phyloP scores from a whole-genome alignment of 139 green algal genomes.

The Axilococcus clingmanii region DNA sequence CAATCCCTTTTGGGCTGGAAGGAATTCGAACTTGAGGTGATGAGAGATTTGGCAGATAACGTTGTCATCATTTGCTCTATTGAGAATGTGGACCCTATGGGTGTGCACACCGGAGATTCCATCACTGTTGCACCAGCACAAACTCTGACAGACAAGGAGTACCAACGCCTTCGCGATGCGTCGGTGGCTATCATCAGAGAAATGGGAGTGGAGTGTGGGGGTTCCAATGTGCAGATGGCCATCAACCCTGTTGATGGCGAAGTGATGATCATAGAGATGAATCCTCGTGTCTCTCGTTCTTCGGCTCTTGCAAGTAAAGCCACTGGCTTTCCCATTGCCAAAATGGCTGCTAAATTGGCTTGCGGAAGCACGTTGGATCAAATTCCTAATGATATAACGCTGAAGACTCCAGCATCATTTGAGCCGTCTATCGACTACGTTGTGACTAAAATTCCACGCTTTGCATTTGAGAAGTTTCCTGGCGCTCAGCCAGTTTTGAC shows the following conservation, averaged over 20 bases:
- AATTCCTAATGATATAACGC: conserved; percentile 99
- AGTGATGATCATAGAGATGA: conserved; percentile 99
- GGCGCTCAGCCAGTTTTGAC: conserved; percentile 78
- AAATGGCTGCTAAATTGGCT: conserved; percentile 97
- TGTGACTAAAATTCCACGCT: conserved; percentile 93
- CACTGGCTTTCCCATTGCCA: conserved; percentile 97
- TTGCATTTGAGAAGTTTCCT: conserved; percentile 99
- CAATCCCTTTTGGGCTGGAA: conserved; percentile 96
- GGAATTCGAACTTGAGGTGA: conserved; percentile 93
- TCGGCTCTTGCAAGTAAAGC: conserved; percentile 97
- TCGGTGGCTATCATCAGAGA: conserved; percentile 88
- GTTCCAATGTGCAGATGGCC: conserved; percentile 93
- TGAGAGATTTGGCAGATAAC: conserved; percentile 98
- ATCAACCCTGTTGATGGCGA: conserved; percentile 81
- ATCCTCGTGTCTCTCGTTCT: conserved; percentile 93
- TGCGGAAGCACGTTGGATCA: conserved; percentile 94
- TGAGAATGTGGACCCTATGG: conserved; percentile 99
- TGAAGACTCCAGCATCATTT: conserved; percentile 95
- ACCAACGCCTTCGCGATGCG: conserved; percentile 86
- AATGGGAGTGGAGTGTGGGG: conserved; percentile 98
- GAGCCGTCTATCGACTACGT: conserved; percentile 99
- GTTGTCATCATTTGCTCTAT: conserved; percentile 99
- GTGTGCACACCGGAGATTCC: conserved; percentile 91
- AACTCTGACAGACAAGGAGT: conserved; percentile 67
- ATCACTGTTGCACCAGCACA: conserved; percentile 61